Conservation (phyloP, 805 yeast species). For the Nakazawaea wyomingensis region DNA sequence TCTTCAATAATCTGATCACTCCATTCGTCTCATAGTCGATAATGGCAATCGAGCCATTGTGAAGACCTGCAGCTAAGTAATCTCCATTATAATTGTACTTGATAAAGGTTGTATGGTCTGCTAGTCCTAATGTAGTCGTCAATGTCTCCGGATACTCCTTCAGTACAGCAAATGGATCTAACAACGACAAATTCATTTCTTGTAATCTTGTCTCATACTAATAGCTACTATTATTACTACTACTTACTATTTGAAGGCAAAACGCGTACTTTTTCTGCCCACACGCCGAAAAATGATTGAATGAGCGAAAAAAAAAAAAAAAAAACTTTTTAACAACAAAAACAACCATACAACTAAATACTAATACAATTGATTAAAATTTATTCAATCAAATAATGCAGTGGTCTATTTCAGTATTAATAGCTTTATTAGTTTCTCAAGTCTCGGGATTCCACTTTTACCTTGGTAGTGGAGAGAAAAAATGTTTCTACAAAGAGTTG, state of each 20-base stretch:
- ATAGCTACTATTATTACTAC: not conserved
- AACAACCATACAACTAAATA: not conserved
- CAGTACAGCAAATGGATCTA: conserved; percentile 88
- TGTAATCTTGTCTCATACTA: not conserved
- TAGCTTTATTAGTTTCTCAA: conserved; percentile 15
- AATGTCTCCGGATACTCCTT: conserved; percentile 87
- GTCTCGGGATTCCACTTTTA: conserved; percentile 44
- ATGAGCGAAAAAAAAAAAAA: no score
- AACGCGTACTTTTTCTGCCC: conserved; percentile 1
- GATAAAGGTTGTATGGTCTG: conserved; percentile 61
- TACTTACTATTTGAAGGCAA: no score
- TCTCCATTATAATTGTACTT: conserved; percentile 74
- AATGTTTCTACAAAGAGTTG: conserved; percentile 54
- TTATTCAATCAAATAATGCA: no score
- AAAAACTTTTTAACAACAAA: not conserved
- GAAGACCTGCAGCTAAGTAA: conserved; percentile 75
- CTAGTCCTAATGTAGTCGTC: conserved; percentile 62
- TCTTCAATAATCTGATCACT: conserved; percentile 49
- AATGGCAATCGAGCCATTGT: conserved; percentile 68
- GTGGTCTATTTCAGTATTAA: not conserved
- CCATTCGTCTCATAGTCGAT: conserved; percentile 69
- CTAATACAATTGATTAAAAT: not conserved
- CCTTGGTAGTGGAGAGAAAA: conserved; percentile 43
- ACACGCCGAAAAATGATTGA: no score
- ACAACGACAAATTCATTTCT: conserved; percentile 69